Evolutionary conservation across 208 protist genomes (phyloP).

Genomic region (Leishmania mexicana): DNA sequence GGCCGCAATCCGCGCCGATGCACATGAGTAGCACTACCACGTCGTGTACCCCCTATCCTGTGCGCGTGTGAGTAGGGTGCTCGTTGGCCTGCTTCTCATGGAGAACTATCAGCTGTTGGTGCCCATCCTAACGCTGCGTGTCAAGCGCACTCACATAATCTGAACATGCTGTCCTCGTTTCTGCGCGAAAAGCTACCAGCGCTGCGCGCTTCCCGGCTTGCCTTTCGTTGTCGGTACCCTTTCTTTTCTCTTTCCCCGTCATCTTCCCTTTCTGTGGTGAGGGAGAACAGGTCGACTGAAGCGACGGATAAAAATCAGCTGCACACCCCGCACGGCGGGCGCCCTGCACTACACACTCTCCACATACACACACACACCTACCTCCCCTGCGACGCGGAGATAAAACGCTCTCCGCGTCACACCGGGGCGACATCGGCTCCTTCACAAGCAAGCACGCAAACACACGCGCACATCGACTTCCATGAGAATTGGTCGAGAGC

Average conservation of each 20-base stretch:
- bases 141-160: not conserved
- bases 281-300: not conserved
- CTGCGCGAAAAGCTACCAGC: not conserved
- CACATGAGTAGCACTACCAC: not conserved
- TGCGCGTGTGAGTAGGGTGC: not conserved
- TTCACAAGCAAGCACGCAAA: no score
- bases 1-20: not conserved
- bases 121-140: not conserved
- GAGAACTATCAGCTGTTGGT: not conserved
- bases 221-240: not conserved
- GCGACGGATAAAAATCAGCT: not conserved
- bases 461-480: not conserved
- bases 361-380: not conserved
- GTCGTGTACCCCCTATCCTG: no score
- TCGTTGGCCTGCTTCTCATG: not conserved
- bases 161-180: not conserved
- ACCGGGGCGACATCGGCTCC: not conserved
- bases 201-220: not conserved
- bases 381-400: not conserved
- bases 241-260: not conserved
- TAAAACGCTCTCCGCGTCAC: not conserved
- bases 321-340: not conserved
- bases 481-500: not conserved
- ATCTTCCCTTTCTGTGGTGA: not conserved
- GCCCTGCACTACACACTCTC: not conserved